Evolutionary conservation across 805 yeast genomes (phyloP), one percentile per base, ranked within the genome.

Genomic region (Ogataea neopini): DNA sequence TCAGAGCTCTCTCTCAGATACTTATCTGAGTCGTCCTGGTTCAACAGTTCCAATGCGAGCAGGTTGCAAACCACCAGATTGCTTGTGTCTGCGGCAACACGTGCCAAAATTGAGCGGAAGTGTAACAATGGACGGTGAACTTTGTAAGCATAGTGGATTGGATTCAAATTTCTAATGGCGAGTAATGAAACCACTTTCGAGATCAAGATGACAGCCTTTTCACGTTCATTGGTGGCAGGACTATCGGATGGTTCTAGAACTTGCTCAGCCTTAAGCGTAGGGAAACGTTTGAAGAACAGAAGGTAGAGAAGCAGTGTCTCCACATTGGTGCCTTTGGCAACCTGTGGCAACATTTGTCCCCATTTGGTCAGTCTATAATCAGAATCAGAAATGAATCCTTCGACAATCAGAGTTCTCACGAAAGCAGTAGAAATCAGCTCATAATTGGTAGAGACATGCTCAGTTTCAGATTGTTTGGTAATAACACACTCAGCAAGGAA

Each of bases 91-190:
- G 65, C 67, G 25, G 75, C 75, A 40, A 85, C 63, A 40, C 76
- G 76, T 45, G 80, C 74, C 40, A 85, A 62, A 47, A 81, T 80
- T 15, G 89, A 83, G 59, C 90, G 76, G 62, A 84, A 86, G 37
- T 80, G 77, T 41, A 87, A 70, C 29, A 88, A 69, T 32, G 79
- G 76, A 54, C 84, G 78, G 14, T 88, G 86, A 28, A 88, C 72
- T 11, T 89, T 90, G 2, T 91, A 91, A 38, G 77, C 76, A 66
- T 80, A 83, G 42, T 76, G 79, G 33, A 71, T 71, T 22, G 80
- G 80, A 58, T 69, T 72, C 38, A 70, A 55, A 25, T 83, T 83
- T 4, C 74, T 70, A 3, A 75, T 59, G 15, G 73, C 67, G 32
- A 80, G 66, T 4, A 81, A 63, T 3, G 77, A 64, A 13, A 79